These are phyloP conservation scores for Colletotrichum sp. DNA, from an alignment of 2,329 filamentous ascomycete species.

Conservation along the genomic window DNA sequence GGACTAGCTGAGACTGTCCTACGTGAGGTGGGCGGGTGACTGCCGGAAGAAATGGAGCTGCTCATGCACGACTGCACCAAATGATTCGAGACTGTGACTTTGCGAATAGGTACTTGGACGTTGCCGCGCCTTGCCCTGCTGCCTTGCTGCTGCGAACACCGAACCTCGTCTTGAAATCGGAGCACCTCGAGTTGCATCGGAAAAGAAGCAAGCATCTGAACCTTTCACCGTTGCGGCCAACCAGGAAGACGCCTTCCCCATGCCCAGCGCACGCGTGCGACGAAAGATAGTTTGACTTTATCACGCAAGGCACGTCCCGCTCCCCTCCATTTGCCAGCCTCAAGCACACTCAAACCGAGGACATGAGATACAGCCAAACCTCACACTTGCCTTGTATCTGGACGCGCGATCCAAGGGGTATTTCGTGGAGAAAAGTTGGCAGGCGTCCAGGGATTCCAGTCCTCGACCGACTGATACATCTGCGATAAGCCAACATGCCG, in stretches of 20 bases:
- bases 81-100: not conserved
- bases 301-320: not conserved
- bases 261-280: not conserved
- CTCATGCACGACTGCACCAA: constrained; percentile 1
- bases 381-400: not conserved
- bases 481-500: not conserved
- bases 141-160: not conserved
- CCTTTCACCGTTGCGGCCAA: not conserved
- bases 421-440: not conserved
- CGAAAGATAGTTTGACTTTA: not conserved
- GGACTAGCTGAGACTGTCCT: constrained; percentile 6
- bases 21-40: constrained; percentile 13
- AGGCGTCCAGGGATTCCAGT: not conserved
- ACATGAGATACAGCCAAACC: not conserved
- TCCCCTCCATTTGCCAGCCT: not conserved
- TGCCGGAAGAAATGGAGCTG: constrained; percentile 10
- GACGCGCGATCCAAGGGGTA: not conserved
- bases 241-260: not conserved
- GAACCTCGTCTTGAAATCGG: not conserved
- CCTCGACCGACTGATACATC: not conserved
- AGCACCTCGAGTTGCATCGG: not conserved
- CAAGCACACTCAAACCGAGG: not conserved
- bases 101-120: not conserved
- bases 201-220: not conserved
- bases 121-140: not conserved